Evolutionary conservation across 495 filamentous ascomycete genomes (phyloP), one percentile per base, ranked within the genome.

Genomic region (Penicillium mononematosum): DNA sequence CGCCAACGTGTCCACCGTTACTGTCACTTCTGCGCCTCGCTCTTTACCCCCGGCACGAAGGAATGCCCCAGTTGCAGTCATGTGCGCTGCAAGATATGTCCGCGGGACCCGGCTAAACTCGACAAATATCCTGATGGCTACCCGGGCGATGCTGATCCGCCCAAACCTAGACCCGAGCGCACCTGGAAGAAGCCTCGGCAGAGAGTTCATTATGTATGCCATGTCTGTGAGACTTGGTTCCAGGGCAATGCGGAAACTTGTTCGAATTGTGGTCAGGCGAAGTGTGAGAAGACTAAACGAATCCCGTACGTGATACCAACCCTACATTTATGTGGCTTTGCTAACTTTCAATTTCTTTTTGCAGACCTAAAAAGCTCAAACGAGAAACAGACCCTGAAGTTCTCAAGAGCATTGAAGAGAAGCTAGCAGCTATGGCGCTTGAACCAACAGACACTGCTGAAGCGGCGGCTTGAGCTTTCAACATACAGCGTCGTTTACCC

Each of bases 61-160:
- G 78, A 85, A 50, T 96, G 92, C 67, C 71, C 73, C 14, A 81
- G 78, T 55, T 96, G 91, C 68, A 77, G 77, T 42, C 92, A 97
- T 73, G 64, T 79, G 25, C 87, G 90, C 38, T 96, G 92, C 82
- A 88, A 83, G 60, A 83, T 81, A 54, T 96, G 91, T 71, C 91
- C 89, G 12, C 76, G 91, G 41, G 86, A 90, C 56, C 90, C 91
- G 45, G 70, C 85, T 29, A 90, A 89, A 69, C 81, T 82, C 52
- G 75, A 88, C 48, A 91, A 88, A 63, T 89, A 89, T 62, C 85
- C 88, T 0, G 81, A 88, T 61, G 90, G 88, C 22, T 92, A 90
- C 70, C 87, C 90, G 11, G 87, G 88, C 19, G 89, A 94, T 67
- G 78, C 58, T n/a, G 73, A 79, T 10, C 69, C 73, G 6, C 64